These are phyloP conservation scores for Leishmania arabica DNA, from an alignment of 208 protist genomes.

Conservation along the genomic window DNA sequence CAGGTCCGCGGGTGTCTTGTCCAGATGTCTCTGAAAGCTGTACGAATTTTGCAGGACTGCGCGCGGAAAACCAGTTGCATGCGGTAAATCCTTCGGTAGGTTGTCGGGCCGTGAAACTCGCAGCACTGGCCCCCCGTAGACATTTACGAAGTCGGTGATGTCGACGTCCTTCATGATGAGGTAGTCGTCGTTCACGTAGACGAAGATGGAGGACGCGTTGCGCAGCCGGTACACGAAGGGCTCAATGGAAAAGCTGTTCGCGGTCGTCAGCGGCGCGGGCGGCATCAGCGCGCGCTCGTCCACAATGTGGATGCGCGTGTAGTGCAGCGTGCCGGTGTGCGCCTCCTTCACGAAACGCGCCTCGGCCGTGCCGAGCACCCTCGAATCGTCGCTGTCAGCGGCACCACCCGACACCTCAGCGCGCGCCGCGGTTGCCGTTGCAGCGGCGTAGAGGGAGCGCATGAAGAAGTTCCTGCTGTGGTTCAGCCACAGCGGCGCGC, in stretches of 20 bases:
- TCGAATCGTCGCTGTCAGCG: not conserved
- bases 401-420: not conserved
- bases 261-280: not conserved
- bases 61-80: not conserved
- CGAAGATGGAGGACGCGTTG: slow-evolving; percentile 14
- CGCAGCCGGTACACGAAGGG: slow-evolving; percentile 21
- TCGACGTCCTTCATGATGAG: slow-evolving; percentile 26
- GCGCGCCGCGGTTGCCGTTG: not conserved
- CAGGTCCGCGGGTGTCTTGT: not conserved
- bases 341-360: not conserved
- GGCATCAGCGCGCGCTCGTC: slow-evolving; percentile 20
- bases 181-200: slow-evolving; percentile 29
- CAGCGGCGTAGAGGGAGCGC: slow-evolving; percentile 10
- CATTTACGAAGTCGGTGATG: slow-evolving; percentile 16
- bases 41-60: not conserved
- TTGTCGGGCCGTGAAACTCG: not conserved
- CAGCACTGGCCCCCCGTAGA: not conserved
- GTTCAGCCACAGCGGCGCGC: slow-evolving; percentile 23
- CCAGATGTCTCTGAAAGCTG: not conserved
- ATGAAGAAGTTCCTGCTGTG: slow-evolving; percentile 24
- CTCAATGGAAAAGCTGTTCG: slow-evolving; percentile 11
- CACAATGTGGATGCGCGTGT: slow-evolving; percentile 18
- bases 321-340: slow-evolving; percentile 15
- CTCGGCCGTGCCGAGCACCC: slow-evolving; percentile 3
- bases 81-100: not conserved